Base-by-base conservation (phyloP, 495 filamentous ascomycete species). In the Penicillium macrosclerotiorum region DNA sequence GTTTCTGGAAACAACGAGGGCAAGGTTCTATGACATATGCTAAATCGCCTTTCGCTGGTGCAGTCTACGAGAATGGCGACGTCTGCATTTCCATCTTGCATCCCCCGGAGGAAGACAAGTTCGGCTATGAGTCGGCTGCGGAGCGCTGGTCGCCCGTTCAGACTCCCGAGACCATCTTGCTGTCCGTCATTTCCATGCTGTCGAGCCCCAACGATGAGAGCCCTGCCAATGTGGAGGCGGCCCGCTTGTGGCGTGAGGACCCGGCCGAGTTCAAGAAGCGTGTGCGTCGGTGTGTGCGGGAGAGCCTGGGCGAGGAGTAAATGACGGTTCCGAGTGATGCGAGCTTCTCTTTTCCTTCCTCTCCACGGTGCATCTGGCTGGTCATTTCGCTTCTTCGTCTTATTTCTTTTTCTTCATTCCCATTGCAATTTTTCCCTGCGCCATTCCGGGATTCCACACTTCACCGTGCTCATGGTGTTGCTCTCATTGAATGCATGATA, bases 141-240 rank as follows among this genome's bases (percentile, higher is more conserved):
- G 93, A 98, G 74, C 81, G 93, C 35, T 98, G 93, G 93, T 88
- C 81, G 17, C 93, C 93, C n/a, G 93, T 97, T 1, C 93, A 97
- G 65, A 92, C 88, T 1, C 94, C 95, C 34, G 94, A 97, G 71
- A 92, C 89, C 3, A 97, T 98, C 42, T 72, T 98, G 11, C 63
- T 98, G 7, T 91, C 86, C 43, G 89, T 96, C 11, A 94, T 98
- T 59, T 92, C 87, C 52, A 85, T 98, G 80, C 85, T 98, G 33
- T 84, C 85, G 37, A 86, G 85, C 52, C 93, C 94, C 22, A 98
- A 97, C 61, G 88, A 93, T 51, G 93, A 97, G 78, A 91, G 86
- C 55, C 89, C 94, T 1, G 93, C 93, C 2, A 97, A 98, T 60
- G 80, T 96, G 7, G 93, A 98, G 62, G 93, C 93, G 1, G 92